Percentiles rank a stretch among this genome's conserved stretches.
Evolutionary conservation across 768 basidiomycete genomes (phyloP).

Genomic region (Tephrocybe sp.): DNA sequence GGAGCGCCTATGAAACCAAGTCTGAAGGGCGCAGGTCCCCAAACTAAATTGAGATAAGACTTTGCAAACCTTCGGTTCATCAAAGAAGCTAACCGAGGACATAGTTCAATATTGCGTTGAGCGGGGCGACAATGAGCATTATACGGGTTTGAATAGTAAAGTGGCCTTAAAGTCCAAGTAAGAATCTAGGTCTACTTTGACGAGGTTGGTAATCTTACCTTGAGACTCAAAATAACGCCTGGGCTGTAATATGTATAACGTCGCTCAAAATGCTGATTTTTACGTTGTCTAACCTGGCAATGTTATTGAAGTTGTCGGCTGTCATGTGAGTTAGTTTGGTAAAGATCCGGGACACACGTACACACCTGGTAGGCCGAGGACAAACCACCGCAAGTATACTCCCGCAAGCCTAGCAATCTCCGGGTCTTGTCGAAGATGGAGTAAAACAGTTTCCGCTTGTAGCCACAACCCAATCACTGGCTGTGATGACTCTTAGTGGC

Average conservation of each 20-base stretch:
- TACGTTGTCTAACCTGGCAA: no score
- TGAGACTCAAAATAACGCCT: constrained; percentile 13
- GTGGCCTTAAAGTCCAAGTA: no score
- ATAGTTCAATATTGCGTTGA: constrained; percentile 81
- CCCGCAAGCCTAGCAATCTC: constrained; percentile 4
- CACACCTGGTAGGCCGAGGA: constrained; percentile 3
- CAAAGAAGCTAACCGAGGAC: constrained; percentile 55
- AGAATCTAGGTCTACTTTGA: no score
- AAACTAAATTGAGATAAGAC: constrained; percentile 41
- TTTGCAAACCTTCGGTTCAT: background rate
- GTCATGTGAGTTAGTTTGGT: no score
- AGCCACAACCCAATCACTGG: constrained; percentile 1
- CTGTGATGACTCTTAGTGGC: no score
- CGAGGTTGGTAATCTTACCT: no score
- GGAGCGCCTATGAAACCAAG: constrained; percentile 93
- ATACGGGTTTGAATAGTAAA: constrained; percentile 87
- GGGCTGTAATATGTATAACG: no score
- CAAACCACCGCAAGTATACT: constrained; percentile 5
- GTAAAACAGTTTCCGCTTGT: constrained; percentile 1
- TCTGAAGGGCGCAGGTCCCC: constrained; percentile 74
- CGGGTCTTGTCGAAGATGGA: constrained; percentile 6
- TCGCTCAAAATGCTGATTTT: no score
- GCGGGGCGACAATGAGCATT: constrained; percentile 74
- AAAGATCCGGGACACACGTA: background rate
- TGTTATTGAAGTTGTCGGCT: no score